Percentiles rank a stretch among this genome's conserved stretches.
These are phyloP conservation scores for Fusarium brevicatenulatum DNA, from an alignment of 2,329 filamentous ascomycete genomes.

Conservation along the genomic window DNA sequence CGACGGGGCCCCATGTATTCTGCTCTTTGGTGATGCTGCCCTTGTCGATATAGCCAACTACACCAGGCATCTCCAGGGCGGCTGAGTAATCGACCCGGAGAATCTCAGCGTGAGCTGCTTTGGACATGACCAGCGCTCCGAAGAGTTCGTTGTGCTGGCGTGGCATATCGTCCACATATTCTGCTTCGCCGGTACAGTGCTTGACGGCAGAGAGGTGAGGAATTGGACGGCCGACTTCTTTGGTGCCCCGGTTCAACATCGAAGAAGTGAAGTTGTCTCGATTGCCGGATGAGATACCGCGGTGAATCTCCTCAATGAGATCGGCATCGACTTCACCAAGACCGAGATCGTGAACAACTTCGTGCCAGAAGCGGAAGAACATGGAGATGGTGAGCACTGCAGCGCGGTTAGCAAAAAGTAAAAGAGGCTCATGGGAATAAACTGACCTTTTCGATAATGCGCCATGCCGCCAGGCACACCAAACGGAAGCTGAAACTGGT, in stretches of 20 bases:
- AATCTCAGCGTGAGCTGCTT: background rate
- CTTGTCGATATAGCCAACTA: background rate
- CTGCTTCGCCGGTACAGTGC: background rate
- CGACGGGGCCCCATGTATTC: background rate
- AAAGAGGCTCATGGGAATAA: rapidly evolving
- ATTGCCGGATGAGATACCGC: background rate
- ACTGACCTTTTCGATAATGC: background rate
- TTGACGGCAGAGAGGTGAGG: background rate
- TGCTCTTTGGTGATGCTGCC: background rate
- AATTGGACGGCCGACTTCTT: background rate
- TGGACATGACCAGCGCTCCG: background rate
- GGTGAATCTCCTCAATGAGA: background rate
- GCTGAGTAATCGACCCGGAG: background rate
- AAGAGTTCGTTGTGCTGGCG: background rate
- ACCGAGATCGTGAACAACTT: background rate
- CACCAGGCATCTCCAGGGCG: background rate
- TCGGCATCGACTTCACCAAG: background rate
- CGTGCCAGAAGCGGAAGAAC: constrained; percentile 10
- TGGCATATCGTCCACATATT: background rate
- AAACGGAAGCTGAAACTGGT: background rate
- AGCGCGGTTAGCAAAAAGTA: rapidly evolving
- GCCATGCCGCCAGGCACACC: background rate
- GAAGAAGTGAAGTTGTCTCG: background rate
- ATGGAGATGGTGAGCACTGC: background rate
- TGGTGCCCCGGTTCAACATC: background rate